phyloP scores from a whole-genome alignment of 2,329 filamentous ascomycete genomes.

The Alternaria alternata region DNA sequence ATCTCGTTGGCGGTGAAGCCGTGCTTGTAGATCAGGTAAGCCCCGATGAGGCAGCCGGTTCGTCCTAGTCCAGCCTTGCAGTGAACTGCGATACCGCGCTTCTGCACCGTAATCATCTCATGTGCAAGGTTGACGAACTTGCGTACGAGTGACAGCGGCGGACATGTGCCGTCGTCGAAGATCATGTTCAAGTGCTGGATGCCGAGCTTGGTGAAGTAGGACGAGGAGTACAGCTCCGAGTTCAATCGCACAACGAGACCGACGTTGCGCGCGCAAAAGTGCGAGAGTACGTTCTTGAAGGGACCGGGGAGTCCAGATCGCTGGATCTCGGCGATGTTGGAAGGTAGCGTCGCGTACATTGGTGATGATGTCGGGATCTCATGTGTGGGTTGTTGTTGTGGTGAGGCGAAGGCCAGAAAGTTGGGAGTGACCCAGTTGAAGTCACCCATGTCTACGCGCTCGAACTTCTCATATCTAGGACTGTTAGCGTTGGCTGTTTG shows the following conservation, averaged over 20 bases:
- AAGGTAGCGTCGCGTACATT: constrained; percentile 76
- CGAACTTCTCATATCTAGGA: constrained; percentile 84
- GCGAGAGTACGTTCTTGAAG: constrained; percentile 94
- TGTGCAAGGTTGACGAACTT: constrained; percentile 96
- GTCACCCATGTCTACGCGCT: constrained; percentile 96
- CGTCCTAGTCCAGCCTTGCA: constrained; percentile 97
- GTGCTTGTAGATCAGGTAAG: constrained; percentile 96
- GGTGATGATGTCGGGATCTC: constrained; percentile 77
- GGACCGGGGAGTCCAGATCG: constrained; percentile 76
- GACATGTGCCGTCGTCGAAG: constrained; percentile 97
- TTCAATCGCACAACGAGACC: constrained; percentile 95
- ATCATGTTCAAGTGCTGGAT: constrained; percentile 99
- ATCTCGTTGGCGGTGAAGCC: constrained; percentile 97
- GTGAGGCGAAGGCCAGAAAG: constrained; percentile 96
- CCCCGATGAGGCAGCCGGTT: constrained; percentile 95
- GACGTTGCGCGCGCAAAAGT: constrained; percentile 88
- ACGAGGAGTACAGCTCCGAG: constrained; percentile 92
- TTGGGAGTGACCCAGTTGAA: constrained; percentile 99
- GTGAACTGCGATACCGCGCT: constrained; percentile 94
- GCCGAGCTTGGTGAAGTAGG: constrained; percentile 94
- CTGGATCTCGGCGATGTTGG: constrained; percentile 76
- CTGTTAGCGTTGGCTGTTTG: constrained; percentile 24
- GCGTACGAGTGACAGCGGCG: constrained; percentile 84
- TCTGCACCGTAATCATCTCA: constrained; percentile 88
- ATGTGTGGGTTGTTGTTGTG: constrained; percentile 79